Conservation (phyloP, 768 basidiomycete genomes). For the Lyophyllum semitale region DNA sequence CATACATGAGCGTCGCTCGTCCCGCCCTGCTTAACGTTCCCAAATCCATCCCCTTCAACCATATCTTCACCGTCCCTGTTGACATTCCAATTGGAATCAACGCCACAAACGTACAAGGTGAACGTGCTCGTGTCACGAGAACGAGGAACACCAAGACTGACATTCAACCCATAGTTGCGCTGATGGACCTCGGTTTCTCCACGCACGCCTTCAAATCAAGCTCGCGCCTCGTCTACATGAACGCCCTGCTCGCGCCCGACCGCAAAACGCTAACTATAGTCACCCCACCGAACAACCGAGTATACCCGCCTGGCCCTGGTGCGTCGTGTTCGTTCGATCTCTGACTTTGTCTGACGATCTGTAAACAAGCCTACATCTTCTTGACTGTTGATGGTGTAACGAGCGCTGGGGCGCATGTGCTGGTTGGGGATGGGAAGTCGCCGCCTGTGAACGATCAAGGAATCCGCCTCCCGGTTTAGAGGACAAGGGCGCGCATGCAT, state of each 20-base stretch:
- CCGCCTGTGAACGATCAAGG: conserved; percentile 39
- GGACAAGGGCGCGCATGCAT: no score
- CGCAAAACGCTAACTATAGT: conserved; percentile 33
- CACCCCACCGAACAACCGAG: conserved; percentile 36
- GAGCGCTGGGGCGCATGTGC: conserved; percentile 33
- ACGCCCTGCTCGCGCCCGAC: conserved; percentile 29
- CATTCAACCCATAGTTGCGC: conserved; percentile 26
- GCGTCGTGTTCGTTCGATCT: neutral
- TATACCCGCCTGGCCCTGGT: conserved; percentile 32
- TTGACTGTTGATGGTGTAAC: conserved; percentile 35
- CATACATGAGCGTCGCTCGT: conserved; percentile 37
- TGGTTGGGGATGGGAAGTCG: conserved; percentile 38
- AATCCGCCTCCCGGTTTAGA: conserved; percentile 14
- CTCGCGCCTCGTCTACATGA: conserved; percentile 37
- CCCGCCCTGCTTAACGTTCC: conserved; percentile 36
- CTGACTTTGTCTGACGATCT: neutral
- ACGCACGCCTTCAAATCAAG: conserved; percentile 36
- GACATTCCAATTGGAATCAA: conserved; percentile 29
- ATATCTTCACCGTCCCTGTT: conserved; percentile 32
- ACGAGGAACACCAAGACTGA: neutral
- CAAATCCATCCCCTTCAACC: conserved; percentile 34
- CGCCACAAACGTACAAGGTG: conserved; percentile 27
- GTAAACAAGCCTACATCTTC: conserved; percentile 25
- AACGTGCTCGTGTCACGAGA: neutral
- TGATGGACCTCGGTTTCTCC: conserved; percentile 45